phyloP scores from a whole-genome alignment of 202 grass and related monocot genomes.

The Elaeis oleifera region DNA sequence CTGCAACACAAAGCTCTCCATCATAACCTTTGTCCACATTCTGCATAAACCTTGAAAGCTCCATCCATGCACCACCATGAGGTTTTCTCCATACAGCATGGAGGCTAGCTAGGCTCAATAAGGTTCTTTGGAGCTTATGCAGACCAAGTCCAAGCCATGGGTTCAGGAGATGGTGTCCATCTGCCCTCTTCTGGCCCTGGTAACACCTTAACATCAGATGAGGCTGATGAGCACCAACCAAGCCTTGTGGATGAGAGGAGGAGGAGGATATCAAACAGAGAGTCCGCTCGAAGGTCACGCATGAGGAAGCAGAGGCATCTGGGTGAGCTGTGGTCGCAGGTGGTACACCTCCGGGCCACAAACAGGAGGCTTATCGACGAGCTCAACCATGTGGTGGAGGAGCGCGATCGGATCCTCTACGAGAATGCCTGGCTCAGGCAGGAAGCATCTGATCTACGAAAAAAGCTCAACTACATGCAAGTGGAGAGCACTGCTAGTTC shows the following conservation, averaged over 20 bases:
- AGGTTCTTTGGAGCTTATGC: background rate
- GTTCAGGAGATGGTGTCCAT: background rate
- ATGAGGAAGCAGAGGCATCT: constrained; percentile 49
- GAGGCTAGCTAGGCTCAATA: background rate
- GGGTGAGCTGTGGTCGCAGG: constrained; percentile 26
- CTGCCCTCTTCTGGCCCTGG: background rate
- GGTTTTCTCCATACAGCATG: background rate
- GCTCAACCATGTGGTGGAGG: constrained; percentile 29
- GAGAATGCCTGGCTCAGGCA: constrained; percentile 45
- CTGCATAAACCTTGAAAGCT: background rate
- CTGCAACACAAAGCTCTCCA: too few species aligned
- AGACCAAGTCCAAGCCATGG: background rate
- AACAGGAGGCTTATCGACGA: constrained; percentile 36
- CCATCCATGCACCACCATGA: background rate
- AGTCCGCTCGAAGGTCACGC: constrained; percentile 50
- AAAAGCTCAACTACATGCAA: constrained; percentile 25
- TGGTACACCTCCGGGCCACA: constrained; percentile 16
- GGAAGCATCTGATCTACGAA: constrained; percentile 29
- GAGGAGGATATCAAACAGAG: constrained; percentile 46
- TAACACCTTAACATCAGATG: background rate
- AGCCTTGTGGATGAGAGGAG: constrained; percentile 18
- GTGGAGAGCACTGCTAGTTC: too few species aligned
- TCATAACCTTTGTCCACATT: background rate
- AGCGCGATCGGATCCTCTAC: constrained; percentile 12
- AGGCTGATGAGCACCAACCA: background rate